Percentiles rank a stretch among this genome's conserved stretches.
Evolutionary conservation across 148 eudicot genomes (phyloP).

Genomic region (Chenopodium album): DNA sequence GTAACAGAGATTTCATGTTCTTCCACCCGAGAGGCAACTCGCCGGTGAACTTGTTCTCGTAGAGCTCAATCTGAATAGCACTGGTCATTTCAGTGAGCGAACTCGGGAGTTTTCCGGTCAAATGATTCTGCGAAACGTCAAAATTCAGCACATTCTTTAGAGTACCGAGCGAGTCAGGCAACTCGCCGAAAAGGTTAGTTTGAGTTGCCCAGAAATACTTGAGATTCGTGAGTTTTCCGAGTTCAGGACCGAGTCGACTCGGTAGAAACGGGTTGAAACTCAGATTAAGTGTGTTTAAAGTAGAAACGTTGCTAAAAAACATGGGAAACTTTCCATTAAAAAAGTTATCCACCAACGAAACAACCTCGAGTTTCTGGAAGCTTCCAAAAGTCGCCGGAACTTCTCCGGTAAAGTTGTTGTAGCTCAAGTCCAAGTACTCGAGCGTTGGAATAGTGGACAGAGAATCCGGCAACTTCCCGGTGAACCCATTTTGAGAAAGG

Average conservation of each 20-base stretch:
- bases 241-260: constrained; percentile 53
- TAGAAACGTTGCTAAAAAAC: constrained; percentile 47
- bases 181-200: constrained; percentile 53
- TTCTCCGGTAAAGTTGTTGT: constrained; percentile 74
- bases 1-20: constrained; percentile 41
- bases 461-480: constrained; percentile 42
- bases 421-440: constrained; percentile 49
- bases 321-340: constrained; percentile 63
- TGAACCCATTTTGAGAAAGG: constrained; percentile 49
- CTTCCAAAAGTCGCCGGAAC: constrained; percentile 56
- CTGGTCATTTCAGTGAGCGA: constrained; percentile 51
- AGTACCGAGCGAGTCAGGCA: constrained; percentile 61
- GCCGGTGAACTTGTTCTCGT: constrained; percentile 57
- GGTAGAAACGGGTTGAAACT: constrained; percentile 65
- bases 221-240: constrained; percentile 49
- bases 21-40: constrained; percentile 64
- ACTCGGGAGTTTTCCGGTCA: constrained; percentile 57
- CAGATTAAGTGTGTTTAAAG: constrained; percentile 55
- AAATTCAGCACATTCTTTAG: constrained; percentile 46
- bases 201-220: constrained; percentile 57
- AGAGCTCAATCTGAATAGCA: constrained; percentile 61
- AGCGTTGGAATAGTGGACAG: constrained; percentile 36
- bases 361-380: constrained; percentile 50
- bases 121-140: constrained; percentile 54
- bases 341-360: constrained; percentile 52